These are phyloP conservation scores for Pseudonectria foliicola DNA, from an alignment of 2,329 filamentous ascomycete species.

Conservation along the genomic window DNA sequence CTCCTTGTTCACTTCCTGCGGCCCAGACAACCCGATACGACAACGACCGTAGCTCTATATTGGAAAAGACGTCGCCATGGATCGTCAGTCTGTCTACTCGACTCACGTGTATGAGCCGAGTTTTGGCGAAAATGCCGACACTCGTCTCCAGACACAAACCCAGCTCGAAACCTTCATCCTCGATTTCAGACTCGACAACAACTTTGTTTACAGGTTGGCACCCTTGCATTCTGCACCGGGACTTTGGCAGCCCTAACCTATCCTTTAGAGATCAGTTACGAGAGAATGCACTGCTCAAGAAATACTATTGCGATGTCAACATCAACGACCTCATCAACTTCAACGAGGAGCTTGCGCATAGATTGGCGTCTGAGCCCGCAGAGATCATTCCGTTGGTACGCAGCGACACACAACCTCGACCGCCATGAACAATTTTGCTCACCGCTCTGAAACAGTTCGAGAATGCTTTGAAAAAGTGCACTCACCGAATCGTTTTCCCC, in stretches of 20 bases:
- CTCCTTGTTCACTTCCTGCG: constrained; percentile 13
- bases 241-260: constrained; percentile 5
- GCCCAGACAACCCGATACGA: constrained; percentile 6
- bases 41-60: constrained; percentile 5
- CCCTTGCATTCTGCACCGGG: background rate
- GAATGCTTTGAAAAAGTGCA: constrained; percentile 80
- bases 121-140: constrained; percentile 60
- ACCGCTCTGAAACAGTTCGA: constrained; percentile 63
- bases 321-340: constrained; percentile 93
- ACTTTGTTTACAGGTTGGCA: constrained; percentile 82
- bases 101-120: constrained; percentile 70
- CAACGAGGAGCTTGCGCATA: constrained; percentile 90
- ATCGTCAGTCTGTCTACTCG: constrained; percentile 81
- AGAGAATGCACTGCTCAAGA: constrained; percentile 89
- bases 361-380: constrained; percentile 79
- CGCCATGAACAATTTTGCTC: background rate
- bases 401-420: background rate
- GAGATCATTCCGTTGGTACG: constrained; percentile 86
- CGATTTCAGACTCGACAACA: constrained; percentile 87
- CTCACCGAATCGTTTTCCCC: constrained; percentile 87
- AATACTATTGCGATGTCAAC: constrained; percentile 94
- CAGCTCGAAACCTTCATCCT: constrained; percentile 87
- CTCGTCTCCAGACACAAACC: constrained; percentile 63
- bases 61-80: constrained; percentile 50
- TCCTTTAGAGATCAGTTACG: constrained; percentile 75